Evolutionary conservation across 306 rosid species (phyloP), one percentile per base, ranked within the genome.

Genomic region (Boehmeria nivea): DNA sequence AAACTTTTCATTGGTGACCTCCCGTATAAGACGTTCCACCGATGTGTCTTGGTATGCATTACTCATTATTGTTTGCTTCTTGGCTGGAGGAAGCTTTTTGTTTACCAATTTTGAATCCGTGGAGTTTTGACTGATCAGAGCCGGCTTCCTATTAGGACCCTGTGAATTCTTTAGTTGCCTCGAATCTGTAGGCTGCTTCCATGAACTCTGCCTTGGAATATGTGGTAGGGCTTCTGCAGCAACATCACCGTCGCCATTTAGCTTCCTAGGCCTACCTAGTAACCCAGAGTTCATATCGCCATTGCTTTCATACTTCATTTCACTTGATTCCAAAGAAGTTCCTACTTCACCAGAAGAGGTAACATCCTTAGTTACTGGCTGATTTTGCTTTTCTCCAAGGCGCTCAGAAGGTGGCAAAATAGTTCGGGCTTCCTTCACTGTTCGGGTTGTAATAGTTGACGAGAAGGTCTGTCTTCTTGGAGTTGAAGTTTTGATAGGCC

Each of bases 1-100:
- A 77, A 91, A 87, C 82, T 87, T 91, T 67, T 84, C 99, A 24
- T 81, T 91, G 46, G 96, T 91, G 54, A 91, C 99, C 84, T 91
- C 96, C 57, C 99, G 81, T 74, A 91, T 87, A 49, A 91, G 99
- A 64, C 96, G 94, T 72, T 91, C 99, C 50, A 91, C 93, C 0
- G 99, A 91, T 1, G 96, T 72, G 72, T 91, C 96, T 67, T 82
- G 96, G 71, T 88, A 76, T 58, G 60, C 68, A 58, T 63, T 63
- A 71, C 75, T 78, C 21, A 53, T 70, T 59, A 84, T 59, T 59
- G 63, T 64, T 68, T 80, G 99, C 83, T 85, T 91, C 81, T 91
- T 91, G 72, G 71, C 71, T 53, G 93, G 68, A 73, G 63, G 74
- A 62, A 57, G 70, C 61, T 91, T 91, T 77, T 91, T 91, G 75